phyloP scores from a whole-genome alignment of 148 eudicot genomes.

The Fallopia convolvulus region DNA sequence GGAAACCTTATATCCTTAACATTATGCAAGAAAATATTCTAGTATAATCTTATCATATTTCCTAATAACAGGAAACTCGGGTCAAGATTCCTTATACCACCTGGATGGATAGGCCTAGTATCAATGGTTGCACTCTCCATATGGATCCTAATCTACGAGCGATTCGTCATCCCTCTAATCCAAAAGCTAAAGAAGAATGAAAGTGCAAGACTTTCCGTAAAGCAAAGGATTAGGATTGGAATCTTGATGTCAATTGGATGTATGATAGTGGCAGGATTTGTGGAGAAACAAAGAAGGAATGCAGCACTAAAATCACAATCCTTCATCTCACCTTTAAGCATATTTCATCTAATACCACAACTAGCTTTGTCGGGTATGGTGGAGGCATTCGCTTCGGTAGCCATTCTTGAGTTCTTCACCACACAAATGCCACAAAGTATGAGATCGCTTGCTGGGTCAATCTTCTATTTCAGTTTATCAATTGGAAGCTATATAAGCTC shows the following conservation, averaged over 20 bases:
- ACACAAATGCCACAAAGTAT: constrained; percentile 54
- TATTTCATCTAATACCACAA: constrained; percentile 41
- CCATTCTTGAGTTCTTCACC: constrained; percentile 60
- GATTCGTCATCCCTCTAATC: constrained; percentile 24
- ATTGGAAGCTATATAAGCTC: constrained; percentile 53
- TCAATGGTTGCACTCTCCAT: constrained; percentile 51
- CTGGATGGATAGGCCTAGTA: constrained; percentile 47
- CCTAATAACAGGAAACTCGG: constrained; percentile 19
- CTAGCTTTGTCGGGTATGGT: constrained; percentile 41
- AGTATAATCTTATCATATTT: no score
- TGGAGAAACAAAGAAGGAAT: constrained; percentile 37
- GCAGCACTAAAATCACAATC: constrained; percentile 29
- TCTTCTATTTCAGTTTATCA: constrained; percentile 50
- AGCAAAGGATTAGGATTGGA: constrained; percentile 36
- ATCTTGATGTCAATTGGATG: constrained; percentile 52
- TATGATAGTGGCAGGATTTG: constrained; percentile 34
- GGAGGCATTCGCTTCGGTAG: constrained; percentile 57
- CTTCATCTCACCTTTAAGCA: constrained; percentile 36
- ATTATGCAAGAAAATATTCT: no score
- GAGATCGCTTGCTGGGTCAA: constrained; percentile 59
- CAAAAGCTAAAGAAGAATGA: constrained; percentile 16
- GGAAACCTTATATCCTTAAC: no score
- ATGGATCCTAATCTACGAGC: constrained; percentile 56
- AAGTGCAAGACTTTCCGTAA: constrained; percentile 30
- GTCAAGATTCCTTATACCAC: constrained; percentile 45